Base-by-base conservation (phyloP, 2,329 filamentous ascomycete genomes). In the Phaeoacremonium minimum region DNA sequence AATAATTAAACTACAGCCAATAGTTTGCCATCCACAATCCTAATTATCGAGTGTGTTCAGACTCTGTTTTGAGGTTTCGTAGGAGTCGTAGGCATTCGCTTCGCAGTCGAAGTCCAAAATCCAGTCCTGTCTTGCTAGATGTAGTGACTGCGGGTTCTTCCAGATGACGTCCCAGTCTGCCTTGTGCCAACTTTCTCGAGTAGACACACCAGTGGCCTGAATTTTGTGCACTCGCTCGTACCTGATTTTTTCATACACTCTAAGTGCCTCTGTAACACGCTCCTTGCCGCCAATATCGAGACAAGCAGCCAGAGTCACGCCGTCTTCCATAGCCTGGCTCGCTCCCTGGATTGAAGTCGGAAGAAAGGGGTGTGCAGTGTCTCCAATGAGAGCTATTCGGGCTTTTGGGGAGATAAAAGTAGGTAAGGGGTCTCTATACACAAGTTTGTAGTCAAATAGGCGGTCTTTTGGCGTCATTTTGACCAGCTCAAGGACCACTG, bases 101-200 rank as follows among this genome's bases (percentile, higher is more conserved):
- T 74, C 69, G 17, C 67, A 63, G 45, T 75, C 69, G 44, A 71
- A 69, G 28, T 60, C 53, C 15, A 72, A 55, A 7, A 74, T 54
- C 69, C 69, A 73, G 35, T 60, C 63, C 44, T 73, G 67, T 26
- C 67, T 57, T 9, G 63, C 54, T 33, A 73, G 48, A 36, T 69
- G 60, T 44, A 72, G 57, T 15, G 56, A 59, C 40, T 63, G 55
- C 1, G 66, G 67, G 34, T 68, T 55, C 43, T 62, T 56, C 47
- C 61, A 63, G n/a, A 67, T 65, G 16, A 59, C 60, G 18, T 55
- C 56, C 58, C 66, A 73, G 48, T 71, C 64, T 7, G 68, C 69
- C 48, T 67, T 69, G 51, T 75, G 71, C 70, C 69, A 74, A 50
- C 65, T 65, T 43, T 71, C 66, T 19, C 67, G 55, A 3, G 68